A percentile compares a stretch with the other conserved stretches of the same genome.
These are phyloP conservation scores for Dactylonectria macrodidyma DNA, from an alignment of 2,329 filamentous ascomycete species.

Conservation along the genomic window DNA sequence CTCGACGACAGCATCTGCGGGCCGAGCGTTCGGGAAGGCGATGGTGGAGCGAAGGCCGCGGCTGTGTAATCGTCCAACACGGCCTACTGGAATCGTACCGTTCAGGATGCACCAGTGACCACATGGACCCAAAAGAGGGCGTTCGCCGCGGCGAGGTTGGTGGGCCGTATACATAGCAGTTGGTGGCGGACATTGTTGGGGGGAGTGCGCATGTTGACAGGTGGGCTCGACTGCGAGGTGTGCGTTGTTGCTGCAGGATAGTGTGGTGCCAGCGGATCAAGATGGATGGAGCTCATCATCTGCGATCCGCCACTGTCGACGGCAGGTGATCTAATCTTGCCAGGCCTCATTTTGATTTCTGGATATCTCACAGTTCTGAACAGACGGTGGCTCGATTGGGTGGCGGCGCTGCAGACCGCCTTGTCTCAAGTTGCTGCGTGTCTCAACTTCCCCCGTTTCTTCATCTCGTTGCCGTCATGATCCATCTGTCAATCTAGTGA, in stretches of 20 bases:
- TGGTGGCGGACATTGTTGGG: slow-evolving; percentile 36
- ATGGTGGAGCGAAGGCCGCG: slow-evolving; percentile 13
- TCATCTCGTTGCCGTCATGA: slow-evolving; percentile 31
- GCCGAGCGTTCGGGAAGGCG: slow-evolving; percentile 32
- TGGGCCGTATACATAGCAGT: slow-evolving; percentile 29
- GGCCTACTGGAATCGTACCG: slow-evolving; percentile 17
- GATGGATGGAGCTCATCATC: slow-evolving; percentile 30
- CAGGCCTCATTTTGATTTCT: slow-evolving; percentile 9
- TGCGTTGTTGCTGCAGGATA: slow-evolving; percentile 21
- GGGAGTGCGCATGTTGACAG: slow-evolving; percentile 35
- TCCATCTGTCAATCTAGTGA: slow-evolving; percentile 25
- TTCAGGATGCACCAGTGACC: slow-evolving; percentile 12
- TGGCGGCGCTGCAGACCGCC: slow-evolving; percentile 18
- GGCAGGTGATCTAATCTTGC: slow-evolving; percentile 6
- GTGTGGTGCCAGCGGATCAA: slow-evolving; percentile 20
- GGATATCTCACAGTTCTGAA: slow-evolving; percentile 8
- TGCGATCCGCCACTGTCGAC: slow-evolving; percentile 24
- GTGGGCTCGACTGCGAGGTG: slow-evolving; percentile 32
- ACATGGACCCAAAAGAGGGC: slow-evolving; percentile 40
- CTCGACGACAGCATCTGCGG: slow-evolving; percentile 24
- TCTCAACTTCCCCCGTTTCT: slow-evolving; percentile 33
- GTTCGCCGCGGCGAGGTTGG: slow-evolving; percentile 44
- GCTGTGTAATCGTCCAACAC: slow-evolving; percentile 6
- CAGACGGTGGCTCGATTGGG: slow-evolving; percentile 1
- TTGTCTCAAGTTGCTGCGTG: slow-evolving; percentile 34